phyloP scores from a whole-genome alignment of 441 rosid genomes.

The Viola pubescens region DNA sequence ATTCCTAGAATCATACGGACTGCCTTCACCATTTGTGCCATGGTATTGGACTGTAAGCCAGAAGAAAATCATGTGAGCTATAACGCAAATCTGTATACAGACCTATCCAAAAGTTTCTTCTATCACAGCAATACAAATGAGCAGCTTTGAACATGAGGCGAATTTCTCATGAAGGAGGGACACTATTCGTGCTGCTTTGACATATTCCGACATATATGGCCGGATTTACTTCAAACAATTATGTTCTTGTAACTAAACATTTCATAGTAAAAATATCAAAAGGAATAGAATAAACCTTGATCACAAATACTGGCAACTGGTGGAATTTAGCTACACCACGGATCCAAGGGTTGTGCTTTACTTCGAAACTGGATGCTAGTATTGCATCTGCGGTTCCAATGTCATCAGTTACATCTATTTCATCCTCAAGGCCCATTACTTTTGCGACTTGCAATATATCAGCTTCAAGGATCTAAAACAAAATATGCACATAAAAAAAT shows the following conservation, averaged over 20 bases:
- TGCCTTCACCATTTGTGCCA: slow-evolving; percentile 98
- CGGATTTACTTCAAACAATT: not conserved
- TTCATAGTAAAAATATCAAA: not conserved
- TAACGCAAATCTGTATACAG: not conserved
- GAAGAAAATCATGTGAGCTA: slow-evolving; percentile 10
- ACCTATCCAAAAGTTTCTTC: not conserved
- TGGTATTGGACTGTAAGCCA: slow-evolving; percentile 65
- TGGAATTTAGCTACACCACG: slow-evolving; percentile 79
- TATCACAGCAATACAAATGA: not conserved
- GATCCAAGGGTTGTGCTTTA: slow-evolving; percentile 77
- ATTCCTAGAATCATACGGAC: slow-evolving; percentile 75
- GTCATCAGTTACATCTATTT: slow-evolving; percentile 69
- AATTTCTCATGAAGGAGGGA: no score
- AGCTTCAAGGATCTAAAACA: slow-evolving; percentile 62
- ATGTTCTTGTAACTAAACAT: not conserved
- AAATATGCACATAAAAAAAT: slow-evolving; percentile 11
- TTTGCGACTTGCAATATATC: slow-evolving; percentile 81
- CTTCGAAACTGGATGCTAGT: slow-evolving; percentile 63
- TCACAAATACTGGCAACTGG: slow-evolving; percentile 66
- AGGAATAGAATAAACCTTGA: slow-evolving; percentile 43
- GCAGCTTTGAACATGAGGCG: no score
- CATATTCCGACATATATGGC: not conserved
- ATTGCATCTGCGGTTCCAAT: slow-evolving; percentile 77
- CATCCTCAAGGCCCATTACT: slow-evolving; percentile 82
- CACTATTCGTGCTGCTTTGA: not conserved